Base-by-base conservation (phyloP, 768 basidiomycete species). In the Udeniomyces megalosporus region DNA sequence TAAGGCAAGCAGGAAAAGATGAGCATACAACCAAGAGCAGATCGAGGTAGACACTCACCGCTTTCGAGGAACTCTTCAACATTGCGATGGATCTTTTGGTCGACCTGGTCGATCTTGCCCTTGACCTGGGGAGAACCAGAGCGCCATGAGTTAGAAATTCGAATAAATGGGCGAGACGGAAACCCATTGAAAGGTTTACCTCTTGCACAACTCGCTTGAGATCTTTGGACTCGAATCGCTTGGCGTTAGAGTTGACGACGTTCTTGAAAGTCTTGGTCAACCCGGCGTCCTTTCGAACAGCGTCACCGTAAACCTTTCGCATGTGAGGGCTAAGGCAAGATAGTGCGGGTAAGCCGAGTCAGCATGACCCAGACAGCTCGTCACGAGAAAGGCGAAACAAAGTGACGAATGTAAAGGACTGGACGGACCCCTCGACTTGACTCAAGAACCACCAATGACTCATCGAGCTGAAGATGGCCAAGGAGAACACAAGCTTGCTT, bases 181-280 rank as follows among this genome's bases (percentile, higher is more conserved):
- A 31, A n/a, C n/a, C n/a, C n/a, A n/a, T n/a, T n/a, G 20, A 24
- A 46, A n/a, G 4, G 1, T 45, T 10, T 28, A 58, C 56, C 73
- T 93, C 92, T 67, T 81, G 81, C 10, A 87, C 90, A n/a, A 84
- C 82, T 31, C 87, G 79, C 72, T 80, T 80, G 64, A 96, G 79
- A 69, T 88, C 85, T 32, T 80, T 67, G 11, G 79, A 81, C 69
- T 88, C 86, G 28, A 93, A 71, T 7, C 85, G 78, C 31, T 80
- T 79, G 0, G 83, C 87, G 65, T 89, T 88, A 76, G 84, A 84
- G 70, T 79, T 83, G 3, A 91, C 91, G 11, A 92, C 88, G 63
- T 80, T 86, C 75, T 91, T 92, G 73, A 99, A 84, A n/a, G 96
- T 92, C 76, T 96, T 95, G 68, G 93, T 88, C 66, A 97, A 86